These are phyloP conservation scores for Musa acuminata DNA, from an alignment of 176 grass and related monocot species.

Conservation along the genomic window DNA sequence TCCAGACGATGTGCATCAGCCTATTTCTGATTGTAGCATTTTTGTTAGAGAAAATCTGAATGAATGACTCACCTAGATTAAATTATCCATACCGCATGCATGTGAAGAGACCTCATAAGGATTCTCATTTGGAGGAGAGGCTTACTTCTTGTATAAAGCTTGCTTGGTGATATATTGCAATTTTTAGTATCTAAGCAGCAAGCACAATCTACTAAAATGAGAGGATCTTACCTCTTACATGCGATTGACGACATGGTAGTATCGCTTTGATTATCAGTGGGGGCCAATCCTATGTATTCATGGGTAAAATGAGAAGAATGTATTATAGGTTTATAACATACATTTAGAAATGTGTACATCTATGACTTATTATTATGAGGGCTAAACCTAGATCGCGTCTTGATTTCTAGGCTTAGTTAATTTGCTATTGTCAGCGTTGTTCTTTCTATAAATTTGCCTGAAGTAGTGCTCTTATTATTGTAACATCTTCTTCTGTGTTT, in stretches of 20 bases:
- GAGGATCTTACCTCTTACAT: background rate
- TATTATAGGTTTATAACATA: background rate
- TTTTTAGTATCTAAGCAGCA: background rate
- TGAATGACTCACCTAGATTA: background rate
- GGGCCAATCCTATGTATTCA: background rate
- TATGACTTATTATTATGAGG: background rate
- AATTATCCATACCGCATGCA: background rate
- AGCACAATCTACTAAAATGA: background rate
- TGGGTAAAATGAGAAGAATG: background rate
- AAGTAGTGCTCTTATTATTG: background rate
- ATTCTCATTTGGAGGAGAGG: background rate
- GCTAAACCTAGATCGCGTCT: background rate
- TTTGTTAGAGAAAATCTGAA: background rate
- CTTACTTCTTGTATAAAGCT: background rate
- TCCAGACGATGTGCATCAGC: no score
- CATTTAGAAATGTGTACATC: background rate
- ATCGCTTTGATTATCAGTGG: background rate
- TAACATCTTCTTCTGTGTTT: background rate
- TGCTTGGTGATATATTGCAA: background rate
- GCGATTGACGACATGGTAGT: background rate
- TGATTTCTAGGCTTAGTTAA: background rate
- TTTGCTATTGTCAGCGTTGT: background rate
- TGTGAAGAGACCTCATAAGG: background rate
- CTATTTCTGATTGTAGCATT: background rate
- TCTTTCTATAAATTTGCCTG: background rate